Base-by-base conservation (phyloP, 2,329 filamentous ascomycete genomes). In the Paecilomyces formosus region DNA sequence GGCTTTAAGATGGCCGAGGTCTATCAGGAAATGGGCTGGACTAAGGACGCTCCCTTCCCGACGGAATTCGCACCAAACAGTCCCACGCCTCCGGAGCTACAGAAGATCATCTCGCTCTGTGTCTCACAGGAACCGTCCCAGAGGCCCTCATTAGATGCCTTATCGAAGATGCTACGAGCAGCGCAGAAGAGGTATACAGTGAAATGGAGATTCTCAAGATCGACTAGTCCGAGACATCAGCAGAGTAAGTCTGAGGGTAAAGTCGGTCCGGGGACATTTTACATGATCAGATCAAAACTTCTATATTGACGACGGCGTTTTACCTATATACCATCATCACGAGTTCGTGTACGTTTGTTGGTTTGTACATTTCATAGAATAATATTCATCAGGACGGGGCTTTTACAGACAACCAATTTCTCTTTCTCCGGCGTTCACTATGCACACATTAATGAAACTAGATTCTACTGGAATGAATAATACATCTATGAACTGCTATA, bases 11-110 rank as follows among this genome's bases (percentile, higher is more conserved):
- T 52, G 50, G 50, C 50, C 50, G 9, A 52, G 21, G 21, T 52
- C 50, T 52, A 52, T n/a, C 50, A 22, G n/a, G 50, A 52, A 28
- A 52, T 52, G 50, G 50, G 50, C 50, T 52, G 50, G 50, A 52
- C 50, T 3, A 21, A 26, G n/a, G 50, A 52, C n/a, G 50, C 22
- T 15, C 22, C 50, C 50, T 52, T 52, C 26, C 50, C 21, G 21
- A 52, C 50, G 5, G 50, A 24, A 15, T 52, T 52, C 50, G 21
- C 8, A 9, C 22, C 50, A 12, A 5, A 15, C 4, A 52, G 50
- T 52, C 26, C 50, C 4, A 28, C 50, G 11, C 50, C 50, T 9
- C 50, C 50, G 18, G 50, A 52, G 50, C 22, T 52, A 6, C 50
- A 52, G 50, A 52, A 52, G 50, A 28, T 52, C 21, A 52, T 52